Conservation (phyloP, 2,329 filamentous ascomycete species). For the Phialemonium atrogriseum region DNA sequence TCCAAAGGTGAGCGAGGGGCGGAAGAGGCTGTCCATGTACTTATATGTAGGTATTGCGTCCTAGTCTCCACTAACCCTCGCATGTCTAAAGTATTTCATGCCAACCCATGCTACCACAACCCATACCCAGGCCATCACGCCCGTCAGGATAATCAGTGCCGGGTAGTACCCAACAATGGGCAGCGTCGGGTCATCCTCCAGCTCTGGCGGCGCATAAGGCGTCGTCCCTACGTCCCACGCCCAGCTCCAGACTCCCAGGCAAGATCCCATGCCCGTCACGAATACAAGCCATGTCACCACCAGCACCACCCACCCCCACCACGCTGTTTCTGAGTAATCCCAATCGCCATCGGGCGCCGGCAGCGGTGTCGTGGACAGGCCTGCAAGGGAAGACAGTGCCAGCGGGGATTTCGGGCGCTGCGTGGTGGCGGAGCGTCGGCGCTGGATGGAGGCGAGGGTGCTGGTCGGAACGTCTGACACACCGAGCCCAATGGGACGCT, state of each 20-base stretch:
- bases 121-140: conserved; percentile 98
- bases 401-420: conserved; percentile 53
- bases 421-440: conserved; percentile 32
- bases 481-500: too few species aligned
- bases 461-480: too few species aligned
- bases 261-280: conserved; percentile 93
- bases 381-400: conserved; percentile 36
- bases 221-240: conserved; percentile 98
- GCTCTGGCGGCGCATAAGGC: conserved; percentile 87
- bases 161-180: conserved; percentile 98
- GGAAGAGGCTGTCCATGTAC: too few species aligned
- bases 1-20: too few species aligned
- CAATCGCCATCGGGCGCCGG: conserved; percentile 51
- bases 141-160: conserved; percentile 82
- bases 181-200: conserved; percentile 89
- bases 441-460: conserved; percentile 28
- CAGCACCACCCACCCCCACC: conserved; percentile 96
- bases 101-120: conserved; percentile 95
- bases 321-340: conserved; percentile 92
- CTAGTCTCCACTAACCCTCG: conserved; percentile 69
- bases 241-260: conserved; percentile 94
- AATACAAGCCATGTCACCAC: conserved; percentile 92
- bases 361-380: conserved; percentile 39
- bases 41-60: too few species aligned
- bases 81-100: conserved; percentile 99